Evolutionary conservation across 1,284 basidiomycete species (phyloP), one percentile per base, ranked within the genome.

Genomic region (Papiliotrema terrestris): DNA sequence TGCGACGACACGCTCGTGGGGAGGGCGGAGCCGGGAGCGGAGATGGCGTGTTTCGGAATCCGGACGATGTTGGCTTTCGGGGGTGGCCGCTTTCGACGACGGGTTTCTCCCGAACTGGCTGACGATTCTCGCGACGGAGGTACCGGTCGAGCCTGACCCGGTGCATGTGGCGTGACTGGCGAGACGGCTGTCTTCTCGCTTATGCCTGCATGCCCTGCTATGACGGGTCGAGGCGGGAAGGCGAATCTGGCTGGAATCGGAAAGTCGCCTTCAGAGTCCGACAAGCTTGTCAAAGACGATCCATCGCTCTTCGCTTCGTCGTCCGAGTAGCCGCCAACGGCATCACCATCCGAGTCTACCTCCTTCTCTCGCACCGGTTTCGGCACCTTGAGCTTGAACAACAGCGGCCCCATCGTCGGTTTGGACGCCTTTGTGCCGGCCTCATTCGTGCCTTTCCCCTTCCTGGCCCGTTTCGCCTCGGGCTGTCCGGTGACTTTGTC

Each of bases 331-430:
- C 63, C 68, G 5, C 62, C 62, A 20, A 72, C 67, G 0, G 69
- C 69, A 50, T 73, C 72, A 8, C 72, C 70, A 42, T 73, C 72
- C 29, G 67, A 69, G 58, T 73, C 72, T 26, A 68, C 66, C 49
- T 64, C 61, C 52, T 68, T 69, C 45, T 52, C 56, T 23, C 49
- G 38, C 26, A 43, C 42, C 23, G 42, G 17, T 44, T 8, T 14
- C 15, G 62, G 61, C 3, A 60, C 39, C 29, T 58, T 61, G 29
- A 65, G 35, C 38, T 57, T 61, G 53, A 65, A 19, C 2, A 62
- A 46, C 15, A 60, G 41, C 1, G 36, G 36, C 38, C 37, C 45
- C 49, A 56, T 52, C 47, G 53, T 52, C 51, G 45, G 23, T 46
- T 42, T 22, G 29, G 26, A 45, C 35, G 54, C 35, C 29, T 39